Evolutionary conservation across 306 rosid species (phyloP).

Genomic region (Corylus avellana): DNA sequence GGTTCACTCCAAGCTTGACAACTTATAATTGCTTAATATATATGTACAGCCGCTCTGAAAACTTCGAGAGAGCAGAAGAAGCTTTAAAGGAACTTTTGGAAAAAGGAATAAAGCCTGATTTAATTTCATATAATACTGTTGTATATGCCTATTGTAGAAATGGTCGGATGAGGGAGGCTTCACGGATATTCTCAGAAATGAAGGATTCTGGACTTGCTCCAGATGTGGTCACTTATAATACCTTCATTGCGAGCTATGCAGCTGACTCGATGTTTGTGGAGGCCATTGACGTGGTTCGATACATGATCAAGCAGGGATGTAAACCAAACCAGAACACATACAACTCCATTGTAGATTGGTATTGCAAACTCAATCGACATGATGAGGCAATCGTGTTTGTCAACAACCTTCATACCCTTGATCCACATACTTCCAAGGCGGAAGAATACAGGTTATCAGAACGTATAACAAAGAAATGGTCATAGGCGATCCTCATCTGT

Average conservation of each 20-base stretch:
- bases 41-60: conserved; percentile 77
- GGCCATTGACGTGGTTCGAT: conserved; percentile 71
- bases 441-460: conserved; percentile 60
- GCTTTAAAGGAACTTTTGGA: conserved; percentile 58
- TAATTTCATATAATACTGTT: conserved; percentile 75
- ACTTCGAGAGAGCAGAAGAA: conserved; percentile 71
- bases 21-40: conserved; percentile 91
- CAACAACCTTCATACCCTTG: conserved; percentile 53
- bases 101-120: conserved; percentile 84
- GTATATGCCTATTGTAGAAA: conserved; percentile 80
- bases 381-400: conserved; percentile 69
- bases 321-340: conserved; percentile 78
- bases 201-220: conserved; percentile 64
- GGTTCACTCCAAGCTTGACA: conserved; percentile 85
- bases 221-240: conserved; percentile 81
- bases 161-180: conserved; percentile 80
- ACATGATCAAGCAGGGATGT: conserved; percentile 89
- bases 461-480: conserved; percentile 63
- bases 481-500: conserved; percentile 29
- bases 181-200: conserved; percentile 77
- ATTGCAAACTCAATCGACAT: conserved; percentile 60
- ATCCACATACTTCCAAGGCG: conserved; percentile 55
- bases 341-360: conserved; percentile 80
- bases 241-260: conserved; percentile 78
- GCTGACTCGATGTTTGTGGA: conserved; percentile 73